phyloP scores from a whole-genome alignment of 2,329 filamentous ascomycete genomes.

The Bipolaris gigantea region DNA sequence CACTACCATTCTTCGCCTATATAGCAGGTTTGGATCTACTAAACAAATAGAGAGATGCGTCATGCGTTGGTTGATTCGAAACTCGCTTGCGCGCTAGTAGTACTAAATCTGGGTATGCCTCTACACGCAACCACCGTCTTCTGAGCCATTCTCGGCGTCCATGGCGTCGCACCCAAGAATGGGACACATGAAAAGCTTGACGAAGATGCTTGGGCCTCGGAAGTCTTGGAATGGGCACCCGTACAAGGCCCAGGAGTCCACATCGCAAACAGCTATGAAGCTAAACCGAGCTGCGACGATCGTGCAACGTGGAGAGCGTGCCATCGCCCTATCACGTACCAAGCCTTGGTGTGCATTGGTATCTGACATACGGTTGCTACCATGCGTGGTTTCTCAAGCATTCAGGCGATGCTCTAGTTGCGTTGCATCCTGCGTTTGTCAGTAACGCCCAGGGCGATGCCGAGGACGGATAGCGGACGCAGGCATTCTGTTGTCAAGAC shows the following conservation, averaged over 20 bases:
- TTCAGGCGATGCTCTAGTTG: constrained; percentile 13
- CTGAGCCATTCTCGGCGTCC: neutral
- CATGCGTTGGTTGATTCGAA: neutral
- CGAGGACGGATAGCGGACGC: neutral
- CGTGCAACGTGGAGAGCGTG: constrained; percentile 14
- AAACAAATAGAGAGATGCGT: neutral
- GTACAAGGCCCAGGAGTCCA: neutral
- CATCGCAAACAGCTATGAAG: constrained; percentile 1
- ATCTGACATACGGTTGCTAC: constrained; percentile 12
- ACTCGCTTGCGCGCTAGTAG: neutral
- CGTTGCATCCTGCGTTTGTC: constrained; percentile 23
- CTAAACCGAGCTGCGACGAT: constrained; percentile 14
- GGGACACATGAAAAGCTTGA: neutral
- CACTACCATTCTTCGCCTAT: neutral
- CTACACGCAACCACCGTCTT: neutral
- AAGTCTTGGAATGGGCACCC: neutral
- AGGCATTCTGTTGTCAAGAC: constrained; percentile 11
- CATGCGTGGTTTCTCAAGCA: constrained; percentile 2
- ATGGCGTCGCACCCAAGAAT: neutral
- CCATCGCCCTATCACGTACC: constrained; percentile 11
- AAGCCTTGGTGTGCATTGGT: constrained; percentile 11
- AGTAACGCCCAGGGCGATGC: neutral
- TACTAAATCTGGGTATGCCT: neutral
- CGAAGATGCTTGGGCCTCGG: neutral
- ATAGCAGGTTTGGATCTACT: neutral